Evolutionary conservation across 2,329 filamentous ascomycete species (phyloP), one percentile per base, ranked within the genome.

Genomic region (Ascochyta koolunga): DNA sequence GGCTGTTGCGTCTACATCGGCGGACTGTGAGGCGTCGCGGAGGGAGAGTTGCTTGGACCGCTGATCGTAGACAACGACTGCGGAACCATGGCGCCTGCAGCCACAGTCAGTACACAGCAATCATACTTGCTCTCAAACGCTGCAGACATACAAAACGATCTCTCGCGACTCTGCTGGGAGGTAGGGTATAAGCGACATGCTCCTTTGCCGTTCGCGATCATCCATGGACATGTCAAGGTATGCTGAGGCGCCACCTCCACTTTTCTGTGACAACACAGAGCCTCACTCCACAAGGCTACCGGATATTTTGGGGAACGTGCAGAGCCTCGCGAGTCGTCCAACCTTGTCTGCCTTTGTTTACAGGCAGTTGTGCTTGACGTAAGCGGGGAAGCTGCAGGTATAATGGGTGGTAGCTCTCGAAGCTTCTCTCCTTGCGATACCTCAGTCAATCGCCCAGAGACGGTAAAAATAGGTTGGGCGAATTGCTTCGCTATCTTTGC

Each of bases 31-130:
- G 31, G 82, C 80, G 64, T 83, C 87, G 57, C 90, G 88, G 45
- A 97, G 89, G 64, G 91, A 91, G 60, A 99, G 86, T 65, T 93
- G 90, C 60, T 88, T 89, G 6, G 93, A 96, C 25, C 86, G 82
- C 40, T 87, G 89, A 77, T 99, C 93, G 69, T 90, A 93, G 32
- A 98, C 87, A 38, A 99, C 95, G 52, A 99, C 87, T 19, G 93
- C 89, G 77, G 96, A 91, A 70, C 91, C 89, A 74, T 97, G 92
- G 58, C 93, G 95, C 46, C 95, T 98, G 67, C 32, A 50, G 13
- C 4, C 35, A 50, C 19, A 13, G 51, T 72, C 40, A 72, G 62
- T 44, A 18, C 38, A 33, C 4, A 21, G 15, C 21, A 3, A 1
- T n/a, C 13, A 24, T 13, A 9, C 27, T 32, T 36, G 10, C 18